These are phyloP conservation scores for Mayamaea pseudoterrestris DNA, from an alignment of 108 stramenopile genomes.

Conservation along the genomic window DNA sequence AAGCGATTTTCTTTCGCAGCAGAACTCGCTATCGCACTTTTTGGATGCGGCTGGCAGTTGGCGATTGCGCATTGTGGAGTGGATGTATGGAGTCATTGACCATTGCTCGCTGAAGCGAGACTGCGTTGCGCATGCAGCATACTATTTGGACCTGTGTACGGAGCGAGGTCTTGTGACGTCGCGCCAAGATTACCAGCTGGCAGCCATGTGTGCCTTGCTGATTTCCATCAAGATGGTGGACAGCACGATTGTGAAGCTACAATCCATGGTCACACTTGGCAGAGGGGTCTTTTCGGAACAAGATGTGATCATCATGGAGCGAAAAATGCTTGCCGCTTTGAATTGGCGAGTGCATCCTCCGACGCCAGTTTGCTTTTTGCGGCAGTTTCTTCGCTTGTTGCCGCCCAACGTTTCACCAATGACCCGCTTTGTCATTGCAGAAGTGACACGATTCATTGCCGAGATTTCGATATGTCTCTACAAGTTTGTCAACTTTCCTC, in stretches of 20 bases:
- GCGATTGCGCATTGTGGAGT: conserved; percentile 50
- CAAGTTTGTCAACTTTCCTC: conserved; percentile 33
- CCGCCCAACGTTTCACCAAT: conserved; percentile 18
- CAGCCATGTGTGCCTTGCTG: conserved; percentile 66
- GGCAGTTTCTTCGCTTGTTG: conserved; percentile 28
- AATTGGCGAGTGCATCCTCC: conserved; percentile 67
- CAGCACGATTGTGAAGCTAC: conserved; percentile 46
- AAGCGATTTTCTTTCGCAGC: no score
- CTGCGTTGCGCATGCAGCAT: conserved; percentile 41
- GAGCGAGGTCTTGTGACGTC: conserved; percentile 18
- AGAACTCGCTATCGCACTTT: no score
- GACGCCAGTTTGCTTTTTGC: conserved; percentile 46
- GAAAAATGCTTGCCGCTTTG: conserved; percentile 34
- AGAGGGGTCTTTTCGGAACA: conserved; percentile 44
- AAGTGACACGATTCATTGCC: conserved; percentile 42
- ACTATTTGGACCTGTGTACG: conserved; percentile 45
- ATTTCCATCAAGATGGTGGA: conserved; percentile 62
- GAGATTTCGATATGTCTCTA: conserved; percentile 39
- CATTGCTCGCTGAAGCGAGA: conserved; percentile 47
- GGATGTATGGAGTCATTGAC: conserved; percentile 73
- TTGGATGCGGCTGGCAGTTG: no score
- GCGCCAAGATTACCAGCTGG: conserved; percentile 39
- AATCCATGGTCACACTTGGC: conserved; percentile 36
- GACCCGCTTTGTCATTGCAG: conserved; percentile 33
- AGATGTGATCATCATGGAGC: conserved; percentile 60